Evolutionary conservation across 2,329 filamentous ascomycete genomes (phyloP), one percentile per base, ranked within the genome.

Genomic region (Neonectria magnoliae): DNA sequence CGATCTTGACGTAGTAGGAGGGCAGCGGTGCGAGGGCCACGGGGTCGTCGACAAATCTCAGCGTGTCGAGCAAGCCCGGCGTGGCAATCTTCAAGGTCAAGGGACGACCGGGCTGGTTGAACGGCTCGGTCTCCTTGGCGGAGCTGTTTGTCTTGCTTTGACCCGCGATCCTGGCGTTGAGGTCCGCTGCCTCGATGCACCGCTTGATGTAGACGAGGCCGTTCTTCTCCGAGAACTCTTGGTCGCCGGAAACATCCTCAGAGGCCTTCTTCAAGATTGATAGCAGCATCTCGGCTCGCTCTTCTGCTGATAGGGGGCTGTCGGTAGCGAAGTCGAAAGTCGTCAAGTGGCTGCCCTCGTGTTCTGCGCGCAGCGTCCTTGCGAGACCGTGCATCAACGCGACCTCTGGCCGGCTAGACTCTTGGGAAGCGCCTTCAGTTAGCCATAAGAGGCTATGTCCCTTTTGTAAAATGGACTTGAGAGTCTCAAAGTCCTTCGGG

Each of bases 351-450:
- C n/a, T 25, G 5, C 33, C 36, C 13, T 62, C 59, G 7, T 62
- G 36, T 27, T 62, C 59, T 5, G 59, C 59, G 0, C 53, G 52
- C 2, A 62, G 59, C 1, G 59, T 47, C 2, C 60, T 18, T 9
- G 60, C 53, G 14, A 62, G 27, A n/a, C 60, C 53, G 14, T 62
- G 60, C 25, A 62, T 45, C 14, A 62, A 13, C 1, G 60, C 60
- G 2, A 36, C 38, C 29, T 57, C 60, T 10, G 60, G 53, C 5
- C 38, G 18, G 20, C 27, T 52, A n/a, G 53, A 25, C 4, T 41
- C 38, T 3, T 18, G 18, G 5, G 27, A 56, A 25, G 31, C 59
- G 4, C 59, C 59, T 14, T 57, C 33, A 29, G 59, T 62, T 5
- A 62, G 11, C 53, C 59, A 62, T 1, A 57, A 16, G 0, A 62